Evolutionary conservation across 306 rosid genomes (phyloP).

Genomic region (Sindora glabra): DNA sequence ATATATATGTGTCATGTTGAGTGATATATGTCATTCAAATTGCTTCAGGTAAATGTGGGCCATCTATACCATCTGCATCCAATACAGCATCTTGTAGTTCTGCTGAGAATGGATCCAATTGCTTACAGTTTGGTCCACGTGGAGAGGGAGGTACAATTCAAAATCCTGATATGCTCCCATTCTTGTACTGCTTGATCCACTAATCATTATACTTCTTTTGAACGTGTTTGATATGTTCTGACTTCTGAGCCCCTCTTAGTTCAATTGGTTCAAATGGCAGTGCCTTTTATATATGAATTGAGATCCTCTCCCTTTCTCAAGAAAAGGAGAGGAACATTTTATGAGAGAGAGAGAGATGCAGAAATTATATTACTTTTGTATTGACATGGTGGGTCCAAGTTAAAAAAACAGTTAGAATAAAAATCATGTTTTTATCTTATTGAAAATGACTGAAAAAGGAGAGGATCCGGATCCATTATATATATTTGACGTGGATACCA

Average conservation of each 20-base stretch:
- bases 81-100: conserved; percentile 43
- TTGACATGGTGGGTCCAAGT: too few relatives aligned
- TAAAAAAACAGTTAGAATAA: too few relatives aligned
- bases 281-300: not conserved
- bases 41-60: conserved; percentile 28
- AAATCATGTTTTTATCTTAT: too few relatives aligned
- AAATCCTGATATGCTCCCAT: conserved; percentile 13
- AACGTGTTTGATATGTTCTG: too few relatives aligned
- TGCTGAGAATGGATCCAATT: conserved; percentile 33
- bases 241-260: too few relatives aligned
- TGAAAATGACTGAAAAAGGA: too few relatives aligned
- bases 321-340: too few relatives aligned
- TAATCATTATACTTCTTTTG: not conserved
- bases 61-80: conserved; percentile 19
- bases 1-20: not conserved
- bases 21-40: conserved; percentile 12
- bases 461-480: too few relatives aligned
- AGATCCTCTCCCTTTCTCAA: too few relatives aligned
- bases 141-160: conserved; percentile 63
- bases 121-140: conserved; percentile 54
- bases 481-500: too few relatives aligned
- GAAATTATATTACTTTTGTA: too few relatives aligned
- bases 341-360: too few relatives aligned
- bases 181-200: not conserved
- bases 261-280: not conserved